phyloP scores from a whole-genome alignment of 805 yeast species.

The Ogataea salicorniae region DNA sequence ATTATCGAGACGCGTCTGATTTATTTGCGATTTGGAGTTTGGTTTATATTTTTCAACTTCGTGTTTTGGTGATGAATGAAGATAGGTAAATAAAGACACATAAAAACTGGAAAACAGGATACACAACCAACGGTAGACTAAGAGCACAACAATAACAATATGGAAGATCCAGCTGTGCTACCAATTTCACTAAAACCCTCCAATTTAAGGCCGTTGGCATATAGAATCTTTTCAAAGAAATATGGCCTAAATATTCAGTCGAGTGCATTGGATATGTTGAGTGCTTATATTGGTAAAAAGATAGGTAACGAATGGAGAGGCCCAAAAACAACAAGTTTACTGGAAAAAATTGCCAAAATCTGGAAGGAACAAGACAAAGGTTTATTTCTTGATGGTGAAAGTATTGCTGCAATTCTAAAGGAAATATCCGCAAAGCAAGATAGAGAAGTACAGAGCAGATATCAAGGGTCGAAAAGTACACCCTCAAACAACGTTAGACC shows the following conservation, averaged over 20 bases:
- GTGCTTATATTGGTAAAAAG: slow-evolving; percentile 67
- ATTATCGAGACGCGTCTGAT: no score
- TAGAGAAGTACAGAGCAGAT: slow-evolving; percentile 12
- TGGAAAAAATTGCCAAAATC: slow-evolving; percentile 71
- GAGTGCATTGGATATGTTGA: slow-evolving; percentile 67
- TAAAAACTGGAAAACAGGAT: neutral
- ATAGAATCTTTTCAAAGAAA: slow-evolving; percentile 83
- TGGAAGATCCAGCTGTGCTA: slow-evolving; percentile 41
- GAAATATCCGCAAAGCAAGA: slow-evolving; percentile 35
- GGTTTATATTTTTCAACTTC: no score
- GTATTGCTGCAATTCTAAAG: slow-evolving; percentile 55
- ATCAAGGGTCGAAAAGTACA: slow-evolving; percentile 3
- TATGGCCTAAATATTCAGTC: slow-evolving; percentile 89
- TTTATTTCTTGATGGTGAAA: slow-evolving; percentile 73
- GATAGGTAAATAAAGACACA: neutral
- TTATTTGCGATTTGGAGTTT: no score
- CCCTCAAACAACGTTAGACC: neutral
- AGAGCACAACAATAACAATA: neutral
- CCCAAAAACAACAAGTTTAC: slow-evolving; percentile 49
- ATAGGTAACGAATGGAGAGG: slow-evolving; percentile 89
- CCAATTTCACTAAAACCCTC: slow-evolving; percentile 79
- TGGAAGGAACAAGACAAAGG: slow-evolving; percentile 94
- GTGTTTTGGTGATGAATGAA: no score
- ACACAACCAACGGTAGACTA: neutral
- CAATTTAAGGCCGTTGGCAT: slow-evolving; percentile 85